These are phyloP conservation scores for Rhodotorula sp. DNA, from an alignment of 1,284 basidiomycete genomes.

Conservation along the genomic window DNA sequence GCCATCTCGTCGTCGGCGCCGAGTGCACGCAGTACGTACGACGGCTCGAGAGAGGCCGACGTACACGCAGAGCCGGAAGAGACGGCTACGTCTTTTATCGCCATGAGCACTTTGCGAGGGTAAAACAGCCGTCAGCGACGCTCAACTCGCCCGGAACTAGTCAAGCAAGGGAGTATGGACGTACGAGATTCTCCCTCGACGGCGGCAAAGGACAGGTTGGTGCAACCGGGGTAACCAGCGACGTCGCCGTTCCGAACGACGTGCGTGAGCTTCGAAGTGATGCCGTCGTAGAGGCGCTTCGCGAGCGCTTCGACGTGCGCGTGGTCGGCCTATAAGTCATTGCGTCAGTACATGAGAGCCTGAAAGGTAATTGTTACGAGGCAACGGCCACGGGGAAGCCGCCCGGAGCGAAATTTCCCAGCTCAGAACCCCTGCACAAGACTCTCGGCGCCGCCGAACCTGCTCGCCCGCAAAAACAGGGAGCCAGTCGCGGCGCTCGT, in stretches of 20 bases:
- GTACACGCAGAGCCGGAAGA: constrained; percentile 99
- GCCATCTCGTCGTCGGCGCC: constrained; percentile 99
- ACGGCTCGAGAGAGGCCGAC: constrained; percentile 95
- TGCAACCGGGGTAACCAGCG: constrained; percentile 56
- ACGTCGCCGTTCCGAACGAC: constrained; percentile 92
- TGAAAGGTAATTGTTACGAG: constrained; percentile 27
- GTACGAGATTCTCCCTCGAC: constrained; percentile 34
- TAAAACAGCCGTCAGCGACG: not conserved
- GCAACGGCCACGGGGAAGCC: not conserved
- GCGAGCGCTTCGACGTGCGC: constrained; percentile 73
- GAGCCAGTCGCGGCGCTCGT: constrained; percentile 25
- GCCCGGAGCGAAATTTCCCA: not conserved
- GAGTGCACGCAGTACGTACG: constrained; percentile 94
- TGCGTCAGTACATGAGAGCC: not conserved
- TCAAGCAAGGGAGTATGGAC: not conserved
- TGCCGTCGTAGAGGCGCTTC: constrained; percentile 75
- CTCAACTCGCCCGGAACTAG: not conserved
- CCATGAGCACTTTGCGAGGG: constrained; percentile 70
- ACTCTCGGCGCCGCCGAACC: constrained; percentile 20
- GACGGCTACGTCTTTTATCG: constrained; percentile 95
- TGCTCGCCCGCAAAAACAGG: not conserved
- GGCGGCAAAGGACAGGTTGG: constrained; percentile 26
- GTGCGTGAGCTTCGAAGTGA: constrained; percentile 80
- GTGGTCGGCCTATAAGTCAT: constrained; percentile 68
- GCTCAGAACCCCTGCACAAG: constrained; percentile 77